A percentile compares a stretch with the other conserved stretches of the same genome.
These are phyloP conservation scores for Hibiscus mutabilis DNA, from an alignment of 345 rosid species.

Conservation along the genomic window DNA sequence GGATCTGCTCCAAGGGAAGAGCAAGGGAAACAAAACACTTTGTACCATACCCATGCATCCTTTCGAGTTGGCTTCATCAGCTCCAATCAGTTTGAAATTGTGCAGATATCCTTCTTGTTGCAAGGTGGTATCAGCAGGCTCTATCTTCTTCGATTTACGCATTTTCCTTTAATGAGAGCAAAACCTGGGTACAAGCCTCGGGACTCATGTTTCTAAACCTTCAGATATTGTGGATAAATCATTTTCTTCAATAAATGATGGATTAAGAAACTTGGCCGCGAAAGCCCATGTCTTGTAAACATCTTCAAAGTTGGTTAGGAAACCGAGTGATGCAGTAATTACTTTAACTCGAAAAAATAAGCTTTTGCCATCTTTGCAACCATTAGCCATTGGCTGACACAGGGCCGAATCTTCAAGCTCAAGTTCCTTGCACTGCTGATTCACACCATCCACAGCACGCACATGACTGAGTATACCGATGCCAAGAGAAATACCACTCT, in stretches of 20 bases:
- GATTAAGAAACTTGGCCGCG: slow-evolving; percentile 49
- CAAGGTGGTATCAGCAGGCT: background rate
- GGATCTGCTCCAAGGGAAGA: slow-evolving; percentile 11
- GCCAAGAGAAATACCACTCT: slow-evolving; percentile 54
- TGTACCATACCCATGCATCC: slow-evolving; percentile 18
- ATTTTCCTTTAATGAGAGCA: background rate
- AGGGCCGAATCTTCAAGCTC: slow-evolving; percentile 38
- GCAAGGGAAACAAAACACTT: slow-evolving; percentile 9
- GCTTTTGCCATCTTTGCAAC: slow-evolving; percentile 33
- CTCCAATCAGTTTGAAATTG: too few species aligned
- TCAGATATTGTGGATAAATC: slow-evolving; percentile 35
- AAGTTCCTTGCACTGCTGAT: slow-evolving; percentile 31
- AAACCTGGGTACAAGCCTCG: background rate
- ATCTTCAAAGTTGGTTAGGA: slow-evolving; percentile 66
- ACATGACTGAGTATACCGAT: slow-evolving; percentile 53
- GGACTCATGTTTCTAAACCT: slow-evolving; percentile 33
- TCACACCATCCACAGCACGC: slow-evolving; percentile 39
- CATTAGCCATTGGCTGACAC: slow-evolving; percentile 46
- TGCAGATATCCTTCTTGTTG: background rate
- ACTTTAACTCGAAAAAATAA: slow-evolving; percentile 48
- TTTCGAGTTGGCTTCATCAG: background rate
- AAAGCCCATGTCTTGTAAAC: slow-evolving; percentile 64
- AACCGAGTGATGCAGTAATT: slow-evolving; percentile 63
- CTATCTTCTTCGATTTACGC: background rate
- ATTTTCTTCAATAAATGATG: slow-evolving; percentile 30